Conservation (phyloP, 441 rosid species). For the Codiaeum variegatum region DNA sequence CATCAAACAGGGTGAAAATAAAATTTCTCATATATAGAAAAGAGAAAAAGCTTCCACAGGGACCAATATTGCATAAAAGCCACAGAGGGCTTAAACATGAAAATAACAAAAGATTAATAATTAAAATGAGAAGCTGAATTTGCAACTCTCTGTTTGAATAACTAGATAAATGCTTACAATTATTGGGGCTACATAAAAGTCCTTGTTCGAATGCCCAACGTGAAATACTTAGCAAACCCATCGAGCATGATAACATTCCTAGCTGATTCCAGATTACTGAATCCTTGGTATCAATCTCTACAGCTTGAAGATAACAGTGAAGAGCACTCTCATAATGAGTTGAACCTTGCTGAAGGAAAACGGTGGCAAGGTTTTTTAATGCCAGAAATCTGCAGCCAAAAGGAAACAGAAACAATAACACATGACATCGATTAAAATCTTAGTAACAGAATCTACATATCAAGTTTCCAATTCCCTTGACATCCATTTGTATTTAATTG, state of each 20-base stretch:
- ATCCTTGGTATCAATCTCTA: constrained; percentile 95
- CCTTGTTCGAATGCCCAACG: constrained; percentile 99
- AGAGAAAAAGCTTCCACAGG: constrained; percentile 1
- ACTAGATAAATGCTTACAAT: constrained; percentile 53
- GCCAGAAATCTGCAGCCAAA: constrained; percentile 74
- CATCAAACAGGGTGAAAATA: constrained; percentile 12
- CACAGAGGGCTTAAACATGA: constrained; percentile 6
- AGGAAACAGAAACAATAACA: not conserved
- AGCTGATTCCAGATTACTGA: constrained; percentile 98
- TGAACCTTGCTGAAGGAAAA: constrained; percentile 90
- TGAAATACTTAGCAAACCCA: constrained; percentile 86
- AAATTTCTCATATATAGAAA: constrained; percentile 7
- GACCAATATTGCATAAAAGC: constrained; percentile 9
- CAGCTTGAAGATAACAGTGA: constrained; percentile 95
- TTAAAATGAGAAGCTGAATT: not conserved
- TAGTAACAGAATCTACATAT: not conserved
- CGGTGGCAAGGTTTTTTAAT: constrained; percentile 88
- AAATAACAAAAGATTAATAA: not conserved
- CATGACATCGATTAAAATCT: not conserved
- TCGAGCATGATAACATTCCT: constrained; percentile 92
- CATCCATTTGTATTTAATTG: not conserved
- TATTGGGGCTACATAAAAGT: constrained; percentile 96
- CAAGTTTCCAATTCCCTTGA: not conserved
- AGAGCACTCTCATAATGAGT: constrained; percentile 81
- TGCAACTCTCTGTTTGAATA: not conserved